Evolutionary conservation across 495 filamentous ascomycete species (phyloP), one percentile per base, ranked within the genome.

Genomic region (Xylaria cubensis): DNA sequence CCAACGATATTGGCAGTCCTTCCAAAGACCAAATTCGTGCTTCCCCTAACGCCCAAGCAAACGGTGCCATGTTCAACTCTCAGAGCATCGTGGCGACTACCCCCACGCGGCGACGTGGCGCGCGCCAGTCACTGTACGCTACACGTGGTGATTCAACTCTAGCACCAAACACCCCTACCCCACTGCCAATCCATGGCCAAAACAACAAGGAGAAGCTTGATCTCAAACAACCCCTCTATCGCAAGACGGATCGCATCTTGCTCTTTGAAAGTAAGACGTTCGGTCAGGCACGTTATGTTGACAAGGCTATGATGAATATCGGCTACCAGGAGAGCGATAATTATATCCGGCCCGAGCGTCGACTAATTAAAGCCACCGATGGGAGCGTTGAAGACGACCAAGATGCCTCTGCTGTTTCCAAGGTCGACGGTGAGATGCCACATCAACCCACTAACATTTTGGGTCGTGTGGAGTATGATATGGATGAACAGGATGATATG

Each of bases 401-500:
- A 59, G 94, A 97, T 71, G 82, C 91, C 29, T 85, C 82, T 10
- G 85, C 90, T 62, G 83, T 85, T 19, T 75, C 86, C 0, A 88
- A 85, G 46, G 82, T 80, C 17, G 93, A 95, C 41, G 89, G 87
- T 12, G 92, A 94, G 41, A 77, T 82, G 4, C 55, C 74, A 24
- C 79, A 81, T 56, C 78, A 81, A 56, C 73, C 78, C 1, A 76
- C 78, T 7, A 82, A 81, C 41, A 74, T 73, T 21, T 87, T 93
- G 36, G 92, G 94, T 50, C 89, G 93, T 42, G 96, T 98, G 51
- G 96, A 99, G 75, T 99, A 99, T 76, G 96, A 99, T 75, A 98
- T 99, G 96, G 96, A 99, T 77, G 96, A 98, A 81, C 96, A 99
- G 78, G 96, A 99, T 79, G 94, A 97, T 67, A 92, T 94, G 82